phyloP scores from a whole-genome alignment of 2,329 filamentous ascomycete species.

The Colletotrichum siamense region DNA sequence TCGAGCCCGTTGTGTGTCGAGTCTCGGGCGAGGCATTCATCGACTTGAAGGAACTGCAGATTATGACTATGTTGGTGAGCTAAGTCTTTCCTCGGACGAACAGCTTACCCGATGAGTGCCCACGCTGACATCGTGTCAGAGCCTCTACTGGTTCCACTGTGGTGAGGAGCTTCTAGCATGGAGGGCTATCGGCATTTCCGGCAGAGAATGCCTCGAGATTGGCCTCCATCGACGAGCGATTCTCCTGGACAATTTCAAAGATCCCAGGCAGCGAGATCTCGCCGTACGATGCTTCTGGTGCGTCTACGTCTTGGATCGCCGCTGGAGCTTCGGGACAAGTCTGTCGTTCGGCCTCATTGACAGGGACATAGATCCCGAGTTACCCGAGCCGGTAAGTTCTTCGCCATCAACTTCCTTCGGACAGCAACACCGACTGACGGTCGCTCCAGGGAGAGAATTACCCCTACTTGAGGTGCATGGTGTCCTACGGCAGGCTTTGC shows the following conservation, averaged over 20 bases:
- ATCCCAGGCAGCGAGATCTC: conserved; percentile 31
- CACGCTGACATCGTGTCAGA: conserved; percentile 26
- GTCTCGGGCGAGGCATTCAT: conserved; percentile 30
- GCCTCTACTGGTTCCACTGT: conserved; percentile 48
- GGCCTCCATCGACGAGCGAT: conserved; percentile 53
- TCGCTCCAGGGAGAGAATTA: conserved; percentile 32
- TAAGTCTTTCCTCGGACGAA: not conserved
- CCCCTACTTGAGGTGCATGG: conserved; percentile 52
- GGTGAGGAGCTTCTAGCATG: conserved; percentile 56
- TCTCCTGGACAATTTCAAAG: conserved; percentile 41
- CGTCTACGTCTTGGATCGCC: conserved; percentile 55
- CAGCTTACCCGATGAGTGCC: fast-evolving
- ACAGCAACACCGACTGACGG: not conserved
- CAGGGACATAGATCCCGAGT: conserved; percentile 52
- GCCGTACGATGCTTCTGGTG: conserved; percentile 53
- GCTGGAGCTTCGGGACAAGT: conserved; percentile 58
- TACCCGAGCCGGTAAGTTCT: conserved; percentile 45
- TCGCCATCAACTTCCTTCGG: not conserved
- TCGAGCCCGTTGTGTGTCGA: conserved; percentile 31
- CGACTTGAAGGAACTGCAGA: conserved; percentile 38
- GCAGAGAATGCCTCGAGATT: conserved; percentile 50
- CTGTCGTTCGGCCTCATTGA: conserved; percentile 54
- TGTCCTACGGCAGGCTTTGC: conserved; percentile 50
- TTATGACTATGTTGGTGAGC: conserved; percentile 34
- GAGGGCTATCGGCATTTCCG: conserved; percentile 52